Base-by-base conservation (phyloP, 2,329 filamentous ascomycete species). In the Arthrobotrys sphaeroides region DNA sequence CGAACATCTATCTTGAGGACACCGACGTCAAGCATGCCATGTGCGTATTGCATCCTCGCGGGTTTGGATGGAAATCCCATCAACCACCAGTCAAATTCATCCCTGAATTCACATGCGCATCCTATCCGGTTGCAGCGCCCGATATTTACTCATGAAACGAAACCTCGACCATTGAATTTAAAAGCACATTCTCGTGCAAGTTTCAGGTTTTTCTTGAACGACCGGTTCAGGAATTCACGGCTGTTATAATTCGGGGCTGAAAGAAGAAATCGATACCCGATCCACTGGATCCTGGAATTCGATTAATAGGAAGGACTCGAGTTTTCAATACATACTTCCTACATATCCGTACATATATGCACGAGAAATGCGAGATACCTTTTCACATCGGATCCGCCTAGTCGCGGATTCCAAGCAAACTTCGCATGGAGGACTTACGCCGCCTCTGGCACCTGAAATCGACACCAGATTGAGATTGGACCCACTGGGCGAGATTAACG, bases 361-460 rank as follows among this genome's bases (percentile, higher is more conserved):
- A n/a, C 31, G 31, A 55, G 51, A 55, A 55, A 55, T 55, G 51
- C 51, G 31, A 55, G 31, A 55, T 22, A 55, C 51, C 12, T 55
- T 55, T 16, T 38, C 24, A 10, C n/a, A 55, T 31, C 51, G 51
- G 38, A 55, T 55, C 16, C 51, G 51, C 51, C 31, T 22, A 28
- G 51, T 55, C 3, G 51, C 51, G 18, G 18, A 38, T 38, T 55
- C 51, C 51, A 55, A 36, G 51, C 51, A 55, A 38, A 38, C 16
- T 38, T 55, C 51, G 26, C 51, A 55, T 36, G 51, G 51, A 38
- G 20, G 51, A 24, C 51, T 38, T 12, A 38, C 51, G 31, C 28
- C 51, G 5, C 51, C 51, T 22, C 20, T 55, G 4, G 51, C 31
- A 24, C 51, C 51, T 38, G 51, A 53, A 53, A 53, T 55, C 31